Evolutionary conservation across 192 early-diverging fungal genomes (phyloP).

Genomic region (Rhizophagus clarus): DNA sequence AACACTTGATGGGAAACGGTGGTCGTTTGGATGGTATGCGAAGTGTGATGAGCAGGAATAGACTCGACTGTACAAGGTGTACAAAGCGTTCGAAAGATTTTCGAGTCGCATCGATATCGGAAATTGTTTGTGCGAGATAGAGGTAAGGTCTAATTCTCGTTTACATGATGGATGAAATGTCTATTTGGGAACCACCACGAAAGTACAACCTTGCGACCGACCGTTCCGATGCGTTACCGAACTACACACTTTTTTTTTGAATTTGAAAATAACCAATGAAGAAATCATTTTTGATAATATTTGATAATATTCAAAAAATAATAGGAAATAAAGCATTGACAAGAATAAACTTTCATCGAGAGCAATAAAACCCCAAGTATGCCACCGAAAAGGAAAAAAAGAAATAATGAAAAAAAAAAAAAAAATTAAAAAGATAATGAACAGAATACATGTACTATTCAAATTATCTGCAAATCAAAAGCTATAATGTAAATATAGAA

Average conservation of each 20-base stretch:
- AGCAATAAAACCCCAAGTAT: background rate
- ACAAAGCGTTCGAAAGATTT: slow-evolving; percentile 31
- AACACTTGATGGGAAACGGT: slow-evolving; percentile 29
- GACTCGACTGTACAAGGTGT: slow-evolving; percentile 29
- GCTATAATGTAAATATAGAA: slow-evolving; percentile 17
- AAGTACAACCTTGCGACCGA: slow-evolving; percentile 28
- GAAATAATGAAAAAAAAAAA: slow-evolving; percentile 6
- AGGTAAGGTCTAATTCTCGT: slow-evolving; percentile 28
- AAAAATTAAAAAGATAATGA: slow-evolving; percentile 17
- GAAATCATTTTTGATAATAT: slow-evolving; percentile 16
- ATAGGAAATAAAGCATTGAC: slow-evolving; percentile 12
- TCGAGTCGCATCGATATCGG: slow-evolving; percentile 29
- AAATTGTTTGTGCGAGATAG: background rate
- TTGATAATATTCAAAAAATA: background rate
- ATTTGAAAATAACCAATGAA: slow-evolving; percentile 29
- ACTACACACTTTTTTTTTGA: slow-evolving; percentile 20
- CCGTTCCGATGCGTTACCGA: slow-evolving; percentile 32
- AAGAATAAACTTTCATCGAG: slow-evolving; percentile 9
- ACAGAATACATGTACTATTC: slow-evolving; percentile 4
- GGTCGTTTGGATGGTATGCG: slow-evolving; percentile 31
- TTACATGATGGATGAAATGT: slow-evolving; percentile 22
- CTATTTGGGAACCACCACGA: slow-evolving; percentile 24
- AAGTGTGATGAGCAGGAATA: slow-evolving; percentile 12
- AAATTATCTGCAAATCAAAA: slow-evolving; percentile 21
- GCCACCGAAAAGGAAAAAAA: slow-evolving; percentile 2